A percentile compares a stretch with the other conserved stretches of the same genome.
phyloP scores from a whole-genome alignment of 2,329 filamentous ascomycete species.

The Penicillium sp. region DNA sequence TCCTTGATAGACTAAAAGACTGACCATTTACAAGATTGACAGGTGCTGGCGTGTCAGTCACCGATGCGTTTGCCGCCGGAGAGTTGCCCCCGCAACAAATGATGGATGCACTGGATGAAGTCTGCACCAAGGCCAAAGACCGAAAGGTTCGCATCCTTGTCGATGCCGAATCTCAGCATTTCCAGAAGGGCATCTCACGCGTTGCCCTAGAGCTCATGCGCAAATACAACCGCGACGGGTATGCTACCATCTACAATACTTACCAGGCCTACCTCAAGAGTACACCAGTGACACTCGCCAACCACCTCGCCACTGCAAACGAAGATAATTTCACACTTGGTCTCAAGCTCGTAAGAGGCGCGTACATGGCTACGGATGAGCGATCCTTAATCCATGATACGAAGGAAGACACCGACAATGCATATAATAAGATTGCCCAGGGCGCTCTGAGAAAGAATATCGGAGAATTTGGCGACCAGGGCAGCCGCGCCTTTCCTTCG shows the following conservation, averaged over 20 bases:
- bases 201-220: constrained; percentile 77
- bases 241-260: constrained; percentile 73
- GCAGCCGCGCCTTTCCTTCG: constrained; percentile 49
- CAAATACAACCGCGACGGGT: constrained; percentile 66
- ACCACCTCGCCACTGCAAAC: constrained; percentile 60
- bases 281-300: constrained; percentile 56
- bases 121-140: constrained; percentile 58
- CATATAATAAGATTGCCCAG: constrained; percentile 70
- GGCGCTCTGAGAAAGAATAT: constrained; percentile 60
- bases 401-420: constrained; percentile 67
- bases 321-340: constrained; percentile 65
- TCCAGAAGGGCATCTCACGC: constrained; percentile 76
- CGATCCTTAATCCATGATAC: constrained; percentile 69
- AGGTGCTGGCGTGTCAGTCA: constrained; percentile 71
- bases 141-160: constrained; percentile 74
- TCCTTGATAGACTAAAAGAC: neutral
- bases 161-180: constrained; percentile 78
- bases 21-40: constrained; percentile 56
- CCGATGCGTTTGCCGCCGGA: constrained; percentile 64
- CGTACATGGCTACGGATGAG: constrained; percentile 69
- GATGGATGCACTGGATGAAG: constrained; percentile 66
- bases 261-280: constrained; percentile 76
- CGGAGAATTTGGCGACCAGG: constrained; percentile 23
- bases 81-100: constrained; percentile 64
- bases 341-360: constrained; percentile 73